These are phyloP conservation scores for Globisporangium takayamanum DNA, from an alignment of 352 stramenopile genomes.

Conservation along the genomic window DNA sequence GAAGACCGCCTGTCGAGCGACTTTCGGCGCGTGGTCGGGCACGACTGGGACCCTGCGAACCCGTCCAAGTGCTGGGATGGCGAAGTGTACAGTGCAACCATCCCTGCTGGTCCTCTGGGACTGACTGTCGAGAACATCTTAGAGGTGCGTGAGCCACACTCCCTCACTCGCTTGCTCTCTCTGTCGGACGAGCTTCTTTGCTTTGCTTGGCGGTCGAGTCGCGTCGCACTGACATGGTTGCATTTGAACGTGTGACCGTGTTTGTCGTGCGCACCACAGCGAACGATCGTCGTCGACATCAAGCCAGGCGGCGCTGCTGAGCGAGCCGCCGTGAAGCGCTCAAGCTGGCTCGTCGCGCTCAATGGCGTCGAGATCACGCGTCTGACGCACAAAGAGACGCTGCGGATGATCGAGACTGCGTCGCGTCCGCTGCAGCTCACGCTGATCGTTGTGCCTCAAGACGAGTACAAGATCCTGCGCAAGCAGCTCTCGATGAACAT, in stretches of 20 bases:
- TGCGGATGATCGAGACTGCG: slow-evolving; percentile 80
- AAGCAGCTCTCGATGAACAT: slow-evolving; percentile 83
- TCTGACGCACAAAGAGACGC: slow-evolving; percentile 80
- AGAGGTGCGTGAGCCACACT: slow-evolving; percentile 30
- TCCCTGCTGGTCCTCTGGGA: slow-evolving; percentile 73
- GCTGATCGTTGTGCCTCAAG: slow-evolving; percentile 59
- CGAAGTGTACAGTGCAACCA: slow-evolving; percentile 57
- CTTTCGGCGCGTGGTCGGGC: slow-evolving; percentile 69
- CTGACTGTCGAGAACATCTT: slow-evolving; percentile 88
- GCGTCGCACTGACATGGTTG: too few species aligned
- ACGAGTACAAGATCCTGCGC: slow-evolving; percentile 66
- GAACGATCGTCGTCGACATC: slow-evolving; percentile 86
- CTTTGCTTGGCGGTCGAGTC: too few species aligned
- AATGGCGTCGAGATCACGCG: slow-evolving; percentile 72
- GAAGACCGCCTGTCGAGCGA: slow-evolving; percentile 73
- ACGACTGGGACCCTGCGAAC: slow-evolving; percentile 57
- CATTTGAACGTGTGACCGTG: not conserved
- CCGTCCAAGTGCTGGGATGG: slow-evolving; percentile 39
- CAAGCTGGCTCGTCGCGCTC: slow-evolving; percentile 78
- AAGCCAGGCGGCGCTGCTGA: slow-evolving; percentile 74
- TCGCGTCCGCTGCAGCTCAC: slow-evolving; percentile 61
- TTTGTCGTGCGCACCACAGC: slow-evolving; percentile 10
- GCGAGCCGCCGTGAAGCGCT: slow-evolving; percentile 68
- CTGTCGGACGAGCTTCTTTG: not conserved
- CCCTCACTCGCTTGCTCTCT: not conserved